phyloP scores from a whole-genome alignment of 768 basidiomycete genomes.

The Termitomyces sp. region DNA sequence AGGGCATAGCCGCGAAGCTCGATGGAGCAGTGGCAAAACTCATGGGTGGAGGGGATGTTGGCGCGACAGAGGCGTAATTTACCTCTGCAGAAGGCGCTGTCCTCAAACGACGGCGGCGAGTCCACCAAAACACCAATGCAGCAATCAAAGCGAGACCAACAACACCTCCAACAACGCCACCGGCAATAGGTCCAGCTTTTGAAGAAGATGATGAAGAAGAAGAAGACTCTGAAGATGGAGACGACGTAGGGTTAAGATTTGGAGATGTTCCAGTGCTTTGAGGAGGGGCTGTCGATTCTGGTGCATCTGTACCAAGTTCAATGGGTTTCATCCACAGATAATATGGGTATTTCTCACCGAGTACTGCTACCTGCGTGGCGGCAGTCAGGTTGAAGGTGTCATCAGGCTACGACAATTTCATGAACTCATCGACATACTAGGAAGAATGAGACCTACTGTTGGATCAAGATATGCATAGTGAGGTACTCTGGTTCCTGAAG shows the following conservation, averaged over 20 bases:
- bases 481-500: slow-evolving; percentile 39
- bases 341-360: slow-evolving; percentile 14
- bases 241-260: neutral
- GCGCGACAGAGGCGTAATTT: slow-evolving; percentile 10
- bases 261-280: slow-evolving; percentile 17
- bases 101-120: slow-evolving; percentile 21
- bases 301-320: slow-evolving; percentile 19
- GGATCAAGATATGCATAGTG: slow-evolving; percentile 48
- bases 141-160: slow-evolving; percentile 42
- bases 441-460: slow-evolving; percentile 22
- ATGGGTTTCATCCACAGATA: neutral
- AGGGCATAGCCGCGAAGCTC: slow-evolving; percentile 14
- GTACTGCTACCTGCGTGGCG: slow-evolving; percentile 19
- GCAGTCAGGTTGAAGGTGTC: slow-evolving; percentile 30
- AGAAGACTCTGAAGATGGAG: slow-evolving; percentile 6
- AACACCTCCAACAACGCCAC: slow-evolving; percentile 59
- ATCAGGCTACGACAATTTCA: slow-evolving; percentile 14
- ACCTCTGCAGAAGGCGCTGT: slow-evolving; percentile 19
- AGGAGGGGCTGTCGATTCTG: slow-evolving; percentile 31
- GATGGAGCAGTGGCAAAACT: slow-evolving; percentile 12
- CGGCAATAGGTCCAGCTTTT: slow-evolving; percentile 53
- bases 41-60: slow-evolving; percentile 10
- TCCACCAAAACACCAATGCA: slow-evolving; percentile 25
- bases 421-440: neutral
- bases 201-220: slow-evolving; percentile 8